These are phyloP conservation scores for Ascodesmis nigricans DNA, from an alignment of 495 filamentous ascomycete species.

Conservation along the genomic window DNA sequence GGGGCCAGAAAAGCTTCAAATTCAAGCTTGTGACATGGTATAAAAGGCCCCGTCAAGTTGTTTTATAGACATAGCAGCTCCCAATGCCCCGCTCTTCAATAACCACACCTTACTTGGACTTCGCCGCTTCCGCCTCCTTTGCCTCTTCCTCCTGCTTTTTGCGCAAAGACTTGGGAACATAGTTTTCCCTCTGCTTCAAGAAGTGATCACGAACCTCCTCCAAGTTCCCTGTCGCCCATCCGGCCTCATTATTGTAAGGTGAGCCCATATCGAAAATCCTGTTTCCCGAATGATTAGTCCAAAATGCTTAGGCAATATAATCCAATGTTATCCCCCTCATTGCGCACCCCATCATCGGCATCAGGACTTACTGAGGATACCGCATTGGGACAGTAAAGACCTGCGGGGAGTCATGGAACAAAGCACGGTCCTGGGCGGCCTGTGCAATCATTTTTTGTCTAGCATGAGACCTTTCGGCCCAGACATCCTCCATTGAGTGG, in stretches of 20 bases:
- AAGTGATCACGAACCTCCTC: no score
- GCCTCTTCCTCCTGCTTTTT: no score
- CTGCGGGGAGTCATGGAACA: slow-evolving; percentile 36
- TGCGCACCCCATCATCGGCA: background rate
- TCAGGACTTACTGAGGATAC: slow-evolving; percentile 41
- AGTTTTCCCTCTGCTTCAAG: no score
- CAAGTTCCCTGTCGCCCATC: slow-evolving; percentile 7
- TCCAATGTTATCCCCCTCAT: background rate
- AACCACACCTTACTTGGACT: no score
- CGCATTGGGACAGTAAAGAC: slow-evolving; percentile 31
- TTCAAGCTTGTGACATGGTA: no score
- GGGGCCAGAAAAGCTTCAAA: no score
- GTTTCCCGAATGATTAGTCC: slow-evolving; percentile 1
- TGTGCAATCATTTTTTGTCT: slow-evolving; percentile 45
- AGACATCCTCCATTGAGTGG: slow-evolving; percentile 27
- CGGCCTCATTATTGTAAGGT: slow-evolving; percentile 18
- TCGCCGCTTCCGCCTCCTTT: no score
- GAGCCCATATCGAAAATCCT: slow-evolving; percentile 13
- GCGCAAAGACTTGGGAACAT: no score
- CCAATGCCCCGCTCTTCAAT: no score
- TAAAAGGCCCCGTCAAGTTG: no score
- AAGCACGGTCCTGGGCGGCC: slow-evolving; percentile 41
- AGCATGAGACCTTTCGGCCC: slow-evolving; percentile 36
- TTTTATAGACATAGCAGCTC: no score
- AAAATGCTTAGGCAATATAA: background rate